Percentiles rank a stretch among this genome's conserved stretches.
Evolutionary conservation across 495 filamentous ascomycete species (phyloP).

Genomic region (Penicillium psychrofluorescens): DNA sequence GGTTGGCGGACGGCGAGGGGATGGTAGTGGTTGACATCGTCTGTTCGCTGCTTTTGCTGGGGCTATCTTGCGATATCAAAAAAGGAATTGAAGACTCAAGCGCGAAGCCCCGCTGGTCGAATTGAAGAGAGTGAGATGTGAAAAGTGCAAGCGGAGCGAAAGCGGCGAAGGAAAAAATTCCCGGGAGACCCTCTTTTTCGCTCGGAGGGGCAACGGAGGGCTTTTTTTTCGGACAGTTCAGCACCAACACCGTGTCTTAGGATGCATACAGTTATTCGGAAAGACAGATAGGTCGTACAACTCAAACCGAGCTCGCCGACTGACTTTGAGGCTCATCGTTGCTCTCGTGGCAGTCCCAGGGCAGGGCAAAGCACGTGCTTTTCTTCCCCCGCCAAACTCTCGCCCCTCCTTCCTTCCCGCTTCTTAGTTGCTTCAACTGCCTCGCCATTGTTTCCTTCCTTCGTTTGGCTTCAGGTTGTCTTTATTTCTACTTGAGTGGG

Average conservation of each 20-base stretch:
- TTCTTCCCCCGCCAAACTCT: not conserved
- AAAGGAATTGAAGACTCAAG: no score
- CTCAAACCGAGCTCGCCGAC: no score
- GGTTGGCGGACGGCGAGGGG: conserved; percentile 19
- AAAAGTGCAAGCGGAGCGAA: no score
- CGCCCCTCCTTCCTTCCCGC: conserved; percentile 4
- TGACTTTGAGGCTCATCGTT: no score
- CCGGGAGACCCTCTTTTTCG: conserved; percentile 5
- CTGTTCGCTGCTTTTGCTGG: not conserved
- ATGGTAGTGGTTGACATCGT: conserved; percentile 17
- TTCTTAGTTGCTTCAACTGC: conserved; percentile 1
- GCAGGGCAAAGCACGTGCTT: not conserved
- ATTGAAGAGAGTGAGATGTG: conserved; percentile 3
- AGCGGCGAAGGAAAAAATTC: conserved; percentile 12
- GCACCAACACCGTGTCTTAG: no score
- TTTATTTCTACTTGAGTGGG: not conserved
- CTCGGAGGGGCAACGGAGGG: conserved; percentile 9
- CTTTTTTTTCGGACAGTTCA: no score
- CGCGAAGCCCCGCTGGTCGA: not conserved
- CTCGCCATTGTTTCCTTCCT: conserved; percentile 1
- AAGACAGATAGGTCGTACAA: no score
- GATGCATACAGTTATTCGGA: no score
- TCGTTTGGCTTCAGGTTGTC: conserved; percentile 2
- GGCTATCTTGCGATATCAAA: not conserved
- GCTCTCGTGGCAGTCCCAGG: no score